Base-by-base conservation (phyloP, 2,329 filamentous ascomycete genomes). In the Metarhizium rileyi region DNA sequence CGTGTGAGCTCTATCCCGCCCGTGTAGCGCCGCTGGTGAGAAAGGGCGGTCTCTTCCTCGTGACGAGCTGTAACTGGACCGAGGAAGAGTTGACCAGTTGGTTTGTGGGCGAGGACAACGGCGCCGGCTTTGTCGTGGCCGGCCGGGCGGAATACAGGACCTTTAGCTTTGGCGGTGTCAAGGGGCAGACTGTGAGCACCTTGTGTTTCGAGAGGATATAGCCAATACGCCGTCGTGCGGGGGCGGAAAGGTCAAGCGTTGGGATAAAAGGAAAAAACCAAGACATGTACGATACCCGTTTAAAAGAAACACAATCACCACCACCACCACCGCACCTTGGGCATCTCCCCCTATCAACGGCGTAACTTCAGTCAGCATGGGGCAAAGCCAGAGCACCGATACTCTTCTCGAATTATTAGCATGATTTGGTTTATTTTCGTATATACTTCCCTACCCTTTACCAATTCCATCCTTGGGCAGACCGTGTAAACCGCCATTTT, bases 1-100 rank as follows among this genome's bases (percentile, higher is more conserved):
- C 86, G 12, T 86, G 82, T 63, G 87, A 94, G 64, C 75, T 76
- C 3, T 98, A 98, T 69, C 77, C 80, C 44, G 74, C 76, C 44
- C 79, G 81, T 47, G 83, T 91, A 28, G 71, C 83, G 53, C 69
- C 67, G 26, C 73, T 97, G 55, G 76, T 97, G 47, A 81, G 80
- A 58, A 70, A 68, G 1, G 84, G 83, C 1, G 88, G 88, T 0
- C 73, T 88, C 23, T 78, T 97, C 58, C 68, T 96, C 52, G 80
- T 98, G 48, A 97, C 93, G 49, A 96, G 90, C 67, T 98, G 93
- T 66, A 98, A 98, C 69, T 98, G 93, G 93, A 97, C 91, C 1
- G 90, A 93, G 70, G 78, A 82, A 38, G 93, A 98, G 72, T 69
- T 98, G 59, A 73, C 77, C 52, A 70, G 69, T 16, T 97, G 91